These are phyloP conservation scores for Pochonia chlamydosporia DNA, from an alignment of 2,329 filamentous ascomycete species.

Conservation along the genomic window DNA sequence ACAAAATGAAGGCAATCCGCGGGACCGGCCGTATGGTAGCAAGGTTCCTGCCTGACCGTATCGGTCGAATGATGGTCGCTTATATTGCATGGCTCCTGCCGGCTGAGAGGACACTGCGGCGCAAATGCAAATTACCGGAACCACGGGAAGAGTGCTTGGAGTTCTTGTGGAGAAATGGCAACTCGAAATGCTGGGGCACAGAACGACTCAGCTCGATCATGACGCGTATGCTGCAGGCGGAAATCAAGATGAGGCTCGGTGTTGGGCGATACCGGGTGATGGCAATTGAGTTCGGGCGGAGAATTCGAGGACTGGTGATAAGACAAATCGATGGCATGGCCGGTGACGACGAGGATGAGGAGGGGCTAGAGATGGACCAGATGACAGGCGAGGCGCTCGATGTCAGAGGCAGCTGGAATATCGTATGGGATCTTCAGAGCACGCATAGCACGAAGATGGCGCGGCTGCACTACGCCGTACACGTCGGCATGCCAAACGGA, in stretches of 20 bases:
- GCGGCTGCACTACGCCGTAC: slow-evolving; percentile 5
- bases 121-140: not conserved
- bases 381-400: slow-evolving; percentile 4
- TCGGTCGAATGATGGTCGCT: slow-evolving; percentile 8
- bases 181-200: not conserved
- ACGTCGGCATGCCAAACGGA: not conserved
- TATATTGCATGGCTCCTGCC: slow-evolving; percentile 6
- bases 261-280: slow-evolving; percentile 6
- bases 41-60: slow-evolving; percentile 5
- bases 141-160: not conserved
- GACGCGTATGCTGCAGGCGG: not conserved
- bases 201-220: not conserved
- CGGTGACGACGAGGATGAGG: slow-evolving; percentile 3
- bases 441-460: slow-evolving; percentile 8
- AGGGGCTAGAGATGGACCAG: slow-evolving; percentile 1
- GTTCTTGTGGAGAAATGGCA: not conserved
- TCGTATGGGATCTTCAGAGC: slow-evolving; percentile 9
- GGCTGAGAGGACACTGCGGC: not conserved
- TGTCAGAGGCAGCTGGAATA: slow-evolving; percentile 7
- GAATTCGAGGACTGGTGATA: not conserved
- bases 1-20: slow-evolving; percentile 9
- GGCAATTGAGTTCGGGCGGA: slow-evolving; percentile 1
- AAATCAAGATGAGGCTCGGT: slow-evolving; percentile 1
- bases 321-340: slow-evolving; percentile 1
- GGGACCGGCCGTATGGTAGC: slow-evolving; percentile 8